Conservation (phyloP, 106 monocot genomes). For the Dendrobium huoshanense region DNA sequence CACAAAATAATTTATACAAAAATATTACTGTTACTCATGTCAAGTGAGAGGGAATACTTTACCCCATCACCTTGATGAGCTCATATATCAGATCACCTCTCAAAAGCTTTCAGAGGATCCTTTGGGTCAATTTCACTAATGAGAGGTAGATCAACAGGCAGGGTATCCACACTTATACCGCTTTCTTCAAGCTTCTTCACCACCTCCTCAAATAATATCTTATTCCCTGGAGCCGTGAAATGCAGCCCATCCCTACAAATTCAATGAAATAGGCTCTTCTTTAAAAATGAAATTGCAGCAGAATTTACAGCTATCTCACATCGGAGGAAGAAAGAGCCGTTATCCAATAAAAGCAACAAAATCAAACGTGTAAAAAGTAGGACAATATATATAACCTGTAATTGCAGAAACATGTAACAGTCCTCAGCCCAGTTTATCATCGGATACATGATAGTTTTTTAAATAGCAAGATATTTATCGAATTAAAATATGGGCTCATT, state of each 20-base stretch:
- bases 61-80: too few relatives aligned
- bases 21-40: too few relatives aligned
- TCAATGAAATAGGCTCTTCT: not conserved
- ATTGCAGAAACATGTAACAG: too few relatives aligned
- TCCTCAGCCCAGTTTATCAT: too few relatives aligned
- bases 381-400: too few relatives aligned
- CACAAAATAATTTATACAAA: too few relatives aligned
- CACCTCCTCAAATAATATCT: constrained; percentile 58
- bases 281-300: not conserved
- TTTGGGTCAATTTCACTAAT: constrained; percentile 40
- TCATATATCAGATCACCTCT: not conserved
- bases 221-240: constrained; percentile 60
- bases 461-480: too few relatives aligned
- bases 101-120: constrained; percentile 57
- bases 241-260: constrained; percentile 71
- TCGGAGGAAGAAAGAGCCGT: not conserved
- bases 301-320: not conserved
- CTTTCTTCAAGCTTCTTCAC: constrained; percentile 28
- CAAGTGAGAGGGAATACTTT: too few relatives aligned
- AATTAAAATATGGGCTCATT: too few relatives aligned
- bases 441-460: too few relatives aligned
- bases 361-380: too few relatives aligned
- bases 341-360: not conserved
- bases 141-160: constrained; percentile 59
- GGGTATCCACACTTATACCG: constrained; percentile 34